Evolutionary conservation across 2,329 filamentous ascomycete species (phyloP).

Genomic region (Aspergillus sp.): DNA sequence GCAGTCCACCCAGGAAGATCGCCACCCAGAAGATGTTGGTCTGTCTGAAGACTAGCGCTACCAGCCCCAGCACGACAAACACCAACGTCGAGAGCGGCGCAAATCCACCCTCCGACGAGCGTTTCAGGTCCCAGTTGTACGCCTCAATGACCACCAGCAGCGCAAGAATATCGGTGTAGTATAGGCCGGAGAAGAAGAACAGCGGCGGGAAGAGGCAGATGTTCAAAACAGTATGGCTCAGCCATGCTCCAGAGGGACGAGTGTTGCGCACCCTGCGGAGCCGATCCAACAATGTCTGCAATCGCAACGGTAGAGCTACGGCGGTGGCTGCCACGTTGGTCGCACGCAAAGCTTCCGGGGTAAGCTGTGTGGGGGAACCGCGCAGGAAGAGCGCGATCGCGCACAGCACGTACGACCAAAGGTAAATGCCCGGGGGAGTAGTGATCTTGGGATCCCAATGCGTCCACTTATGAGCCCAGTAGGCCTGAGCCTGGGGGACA

Average conservation of each 20-base stretch:
- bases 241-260: slow-evolving; percentile 33
- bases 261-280: slow-evolving; percentile 39
- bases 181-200: slow-evolving; percentile 94
- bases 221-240: slow-evolving; percentile 64
- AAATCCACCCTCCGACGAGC: slow-evolving; percentile 25
- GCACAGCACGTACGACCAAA: slow-evolving; percentile 51
- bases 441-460: slow-evolving; percentile 98
- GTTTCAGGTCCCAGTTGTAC: slow-evolving; percentile 58
- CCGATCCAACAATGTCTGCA: slow-evolving; percentile 56
- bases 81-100: slow-evolving; percentile 29
- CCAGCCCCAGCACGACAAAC: slow-evolving; percentile 61
- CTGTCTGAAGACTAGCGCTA: slow-evolving; percentile 77
- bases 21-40: slow-evolving; percentile 96
- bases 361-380: slow-evolving; percentile 35
- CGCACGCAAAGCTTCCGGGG: slow-evolving; percentile 37
- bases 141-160: slow-evolving; percentile 72
- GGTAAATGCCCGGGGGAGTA: slow-evolving; percentile 83
- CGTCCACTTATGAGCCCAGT: slow-evolving; percentile 71
- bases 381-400: slow-evolving; percentile 26
- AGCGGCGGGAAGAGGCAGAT: slow-evolving; percentile 82
- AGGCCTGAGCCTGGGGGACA: slow-evolving; percentile 85
- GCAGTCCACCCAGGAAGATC: slow-evolving; percentile 50
- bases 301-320: slow-evolving; percentile 49
- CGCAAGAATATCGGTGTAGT: slow-evolving; percentile 91
- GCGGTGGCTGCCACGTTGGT: slow-evolving; percentile 42